Conservation (phyloP, 1,284 basidiomycete genomes). For the Cerioporus squamosus region DNA sequence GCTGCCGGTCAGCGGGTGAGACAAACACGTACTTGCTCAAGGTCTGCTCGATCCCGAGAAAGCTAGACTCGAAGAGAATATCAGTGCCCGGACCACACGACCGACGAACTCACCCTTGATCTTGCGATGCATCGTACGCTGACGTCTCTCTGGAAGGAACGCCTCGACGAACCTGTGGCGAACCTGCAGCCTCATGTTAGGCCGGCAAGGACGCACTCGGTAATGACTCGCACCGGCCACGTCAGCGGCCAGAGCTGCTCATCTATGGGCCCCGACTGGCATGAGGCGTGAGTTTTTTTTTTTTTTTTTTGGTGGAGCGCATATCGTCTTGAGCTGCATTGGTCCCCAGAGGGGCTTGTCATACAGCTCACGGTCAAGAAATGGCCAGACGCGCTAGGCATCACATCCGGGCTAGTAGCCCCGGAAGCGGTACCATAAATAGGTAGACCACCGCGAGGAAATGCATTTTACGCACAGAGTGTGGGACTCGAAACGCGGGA, state of each 20-base stretch:
- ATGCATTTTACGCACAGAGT: slow-evolving; percentile 21
- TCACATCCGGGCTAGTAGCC: too few species aligned
- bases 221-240: slow-evolving; percentile 3
- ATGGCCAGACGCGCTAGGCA: too few species aligned
- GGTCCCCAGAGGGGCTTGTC: too few species aligned
- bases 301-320: too few species aligned
- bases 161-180: background rate
- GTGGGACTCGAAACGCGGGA: slow-evolving; percentile 11
- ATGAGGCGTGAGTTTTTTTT: slow-evolving; percentile 4
- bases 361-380: too few species aligned
- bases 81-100: slow-evolving; percentile 1
- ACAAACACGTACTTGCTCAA: background rate
- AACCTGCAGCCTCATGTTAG: slow-evolving; percentile 3
- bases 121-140: background rate
- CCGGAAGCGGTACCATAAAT: too few species aligned
- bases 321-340: too few species aligned
- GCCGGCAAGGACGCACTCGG: background rate
- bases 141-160: background rate
- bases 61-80: slow-evolving; percentile 6
- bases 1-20: background rate
- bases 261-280: slow-evolving; percentile 6
- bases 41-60: slow-evolving; percentile 4
- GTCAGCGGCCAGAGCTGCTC: too few species aligned
- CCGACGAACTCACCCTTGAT: slow-evolving; percentile 9
- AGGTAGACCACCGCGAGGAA: slow-evolving; percentile 6